Evolutionary conservation across 768 basidiomycete species (phyloP), one percentile per base, ranked within the genome.

Genomic region (Daedaleopsis nitida): DNA sequence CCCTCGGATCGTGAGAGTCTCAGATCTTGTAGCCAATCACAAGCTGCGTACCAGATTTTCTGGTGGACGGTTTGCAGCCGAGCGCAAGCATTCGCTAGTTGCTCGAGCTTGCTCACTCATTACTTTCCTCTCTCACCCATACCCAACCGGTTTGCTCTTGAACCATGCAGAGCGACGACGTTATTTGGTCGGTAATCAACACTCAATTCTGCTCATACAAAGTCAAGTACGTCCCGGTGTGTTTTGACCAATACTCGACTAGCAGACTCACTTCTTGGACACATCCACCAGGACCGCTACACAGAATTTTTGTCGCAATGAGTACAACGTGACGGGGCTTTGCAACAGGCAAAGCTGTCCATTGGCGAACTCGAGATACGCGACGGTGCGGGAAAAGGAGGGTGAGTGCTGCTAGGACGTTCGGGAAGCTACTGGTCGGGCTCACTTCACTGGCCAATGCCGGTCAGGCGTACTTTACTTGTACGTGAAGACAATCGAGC

Each of bases 261-360:
- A 62, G 58, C 66, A 56, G 47, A 8, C 14, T 11, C n/a, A 37
- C 62, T 14, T 38, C 47, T 48, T 37, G 60, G 27, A 16, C 44
- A 34, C 21, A 11, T 24, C 13, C 4, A 49, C 14, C 73, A 96
- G 95, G 75, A 96, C 96, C 0, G 80, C 86, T 1, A 97, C 94
- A 1, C 96, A 98, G 76, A 98, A 97, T 73, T 98, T 99, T 78
- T 98, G 97, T 77, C 82, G 96, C 56, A 99, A 99, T 75, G 94
- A 97, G 77, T 98, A 97, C 81, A 99, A 99, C 74, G 89, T 98
- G 27, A 96, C 96, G 12, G 97, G 97, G 21, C 82, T 98, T 66
- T 99, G 97, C 76, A 93, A 86, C 71, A 81, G 96, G 58, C 94
- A 96, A 70, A 95, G 95, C 51, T 98, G 97, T 77, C 97, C 97